Conservation (phyloP, 1,139 yeast species). For the Pichia sp. region DNA sequence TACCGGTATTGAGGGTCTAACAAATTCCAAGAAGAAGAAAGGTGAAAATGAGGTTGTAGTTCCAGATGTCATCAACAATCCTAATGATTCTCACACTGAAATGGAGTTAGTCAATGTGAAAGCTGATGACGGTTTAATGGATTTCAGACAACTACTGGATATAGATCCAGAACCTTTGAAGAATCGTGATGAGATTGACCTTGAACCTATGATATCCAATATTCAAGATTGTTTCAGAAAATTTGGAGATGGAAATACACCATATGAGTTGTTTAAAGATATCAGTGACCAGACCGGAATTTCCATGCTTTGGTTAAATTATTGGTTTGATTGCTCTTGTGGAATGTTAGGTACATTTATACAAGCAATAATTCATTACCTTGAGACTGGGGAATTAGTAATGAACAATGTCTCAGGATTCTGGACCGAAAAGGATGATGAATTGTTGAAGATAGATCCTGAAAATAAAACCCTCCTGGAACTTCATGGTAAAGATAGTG, state of each 20-base stretch:
- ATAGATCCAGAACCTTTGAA: slow-evolving; percentile 26
- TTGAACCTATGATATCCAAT: slow-evolving; percentile 27
- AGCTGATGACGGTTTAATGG: slow-evolving; percentile 17
- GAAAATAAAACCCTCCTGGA: slow-evolving; percentile 19
- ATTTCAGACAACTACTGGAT: slow-evolving; percentile 15
- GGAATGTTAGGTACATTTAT: slow-evolving; percentile 43
- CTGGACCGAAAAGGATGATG: slow-evolving; percentile 44
- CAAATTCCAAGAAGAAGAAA: background rate
- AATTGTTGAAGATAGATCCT: slow-evolving; percentile 19
- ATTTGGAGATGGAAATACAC: slow-evolving; percentile 32
- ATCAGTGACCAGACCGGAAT: slow-evolving; percentile 39
- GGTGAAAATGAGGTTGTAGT: background rate
- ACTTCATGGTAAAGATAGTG: slow-evolving; percentile 26
- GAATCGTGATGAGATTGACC: slow-evolving; percentile 20
- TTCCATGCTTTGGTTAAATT: slow-evolving; percentile 38
- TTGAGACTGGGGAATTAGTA: slow-evolving; percentile 37
- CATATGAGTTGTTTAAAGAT: slow-evolving; percentile 36
- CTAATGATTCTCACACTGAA: slow-evolving; percentile 7
- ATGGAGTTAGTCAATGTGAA: slow-evolving; percentile 11
- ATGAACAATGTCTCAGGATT: slow-evolving; percentile 40
- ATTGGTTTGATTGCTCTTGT: slow-evolving; percentile 41
- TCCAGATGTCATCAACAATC: slow-evolving; percentile 1
- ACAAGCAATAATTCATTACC: slow-evolving; percentile 37
- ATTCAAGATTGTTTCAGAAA: slow-evolving; percentile 36
- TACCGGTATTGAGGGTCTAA: slow-evolving; percentile 1